Evolutionary conservation across 805 yeast species (phyloP).

Genomic region (Saturnispora galanensis): DNA sequence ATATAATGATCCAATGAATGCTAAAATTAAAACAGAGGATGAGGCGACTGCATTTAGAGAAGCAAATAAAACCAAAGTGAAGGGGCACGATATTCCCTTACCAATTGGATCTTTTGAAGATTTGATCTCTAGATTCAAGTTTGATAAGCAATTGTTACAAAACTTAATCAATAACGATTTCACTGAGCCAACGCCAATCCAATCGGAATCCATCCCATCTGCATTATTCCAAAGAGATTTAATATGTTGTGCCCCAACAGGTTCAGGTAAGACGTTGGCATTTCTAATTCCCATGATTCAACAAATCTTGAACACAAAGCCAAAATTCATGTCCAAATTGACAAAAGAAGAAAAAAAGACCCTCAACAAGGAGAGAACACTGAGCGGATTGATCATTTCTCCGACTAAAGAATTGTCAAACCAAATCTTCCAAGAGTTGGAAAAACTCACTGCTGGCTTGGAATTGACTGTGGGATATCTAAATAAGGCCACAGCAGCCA

Average conservation of each 20-base stretch:
- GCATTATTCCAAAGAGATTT: conserved; percentile 63
- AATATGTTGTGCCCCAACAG: conserved; percentile 95
- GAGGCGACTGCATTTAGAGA: conserved; percentile 59
- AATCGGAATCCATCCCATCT: conserved; percentile 79
- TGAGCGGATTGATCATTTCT: conserved; percentile 71
- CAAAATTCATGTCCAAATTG: conserved; percentile 37
- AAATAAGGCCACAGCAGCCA: conserved; percentile 61
- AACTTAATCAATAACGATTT: conserved; percentile 66
- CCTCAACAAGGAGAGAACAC: conserved; percentile 32
- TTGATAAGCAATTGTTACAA: conserved; percentile 46
- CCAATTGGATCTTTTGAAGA: conserved; percentile 90
- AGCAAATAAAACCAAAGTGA: conserved; percentile 53
- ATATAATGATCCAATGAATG: not conserved
- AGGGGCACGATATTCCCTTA: conserved; percentile 80
- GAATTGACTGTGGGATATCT: conserved; percentile 53
- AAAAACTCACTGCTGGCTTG: conserved; percentile 45
- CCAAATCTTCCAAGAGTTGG: conserved; percentile 69
- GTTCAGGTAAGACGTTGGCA: conserved; percentile 94
- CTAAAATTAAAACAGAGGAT: conserved; percentile 37
- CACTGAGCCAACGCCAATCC: conserved; percentile 86
- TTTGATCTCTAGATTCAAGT: conserved; percentile 53
- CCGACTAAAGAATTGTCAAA: conserved; percentile 93
- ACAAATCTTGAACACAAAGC: conserved; percentile 17
- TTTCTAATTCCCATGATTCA: conserved; percentile 78
- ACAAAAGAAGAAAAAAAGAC: conserved; percentile 12